Conservation (phyloP, 352 stramenopile species). For the Phytophthora nicotianae region DNA sequence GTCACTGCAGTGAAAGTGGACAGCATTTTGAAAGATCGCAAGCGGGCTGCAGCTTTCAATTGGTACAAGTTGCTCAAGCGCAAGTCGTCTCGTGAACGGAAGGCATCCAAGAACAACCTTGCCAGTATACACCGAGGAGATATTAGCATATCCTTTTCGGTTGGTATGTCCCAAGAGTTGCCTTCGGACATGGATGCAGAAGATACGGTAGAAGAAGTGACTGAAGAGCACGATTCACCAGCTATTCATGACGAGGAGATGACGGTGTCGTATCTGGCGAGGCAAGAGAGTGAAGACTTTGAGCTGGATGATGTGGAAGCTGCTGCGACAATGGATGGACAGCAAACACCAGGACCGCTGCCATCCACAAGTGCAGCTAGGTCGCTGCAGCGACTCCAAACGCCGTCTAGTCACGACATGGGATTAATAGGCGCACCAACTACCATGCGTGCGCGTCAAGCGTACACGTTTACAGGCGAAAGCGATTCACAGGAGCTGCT, state of each 20-base stretch:
- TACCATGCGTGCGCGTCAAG: conserved; percentile 57
- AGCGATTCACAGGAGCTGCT: conserved; percentile 63
- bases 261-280: conserved; percentile 33
- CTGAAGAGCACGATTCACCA: conserved; percentile 34
- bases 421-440: conserved; percentile 31
- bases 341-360: conserved; percentile 45
- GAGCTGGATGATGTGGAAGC: conserved; percentile 52
- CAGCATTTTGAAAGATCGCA: conserved; percentile 78
- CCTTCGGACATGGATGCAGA: conserved; percentile 63
- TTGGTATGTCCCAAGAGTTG: conserved; percentile 84
- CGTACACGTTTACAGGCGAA: conserved; percentile 48
- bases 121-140: conserved; percentile 76
- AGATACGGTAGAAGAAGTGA: conserved; percentile 38
- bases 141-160: conserved; percentile 79
- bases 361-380: conserved; percentile 58
- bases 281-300: conserved; percentile 46
- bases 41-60: conserved; percentile 81
- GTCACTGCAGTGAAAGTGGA: conserved; percentile 84
- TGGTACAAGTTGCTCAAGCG: conserved; percentile 89
- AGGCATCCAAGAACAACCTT: conserved; percentile 44
- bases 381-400: conserved; percentile 74
- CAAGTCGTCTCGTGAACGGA: conserved; percentile 67
- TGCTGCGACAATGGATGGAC: conserved; percentile 32
- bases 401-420: conserved; percentile 53
- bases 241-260: conserved; percentile 29